Evolutionary conservation across 2,329 filamentous ascomycete species (phyloP), one percentile per base, ranked within the genome.

Genomic region (Verticillium klebahnii): DNA sequence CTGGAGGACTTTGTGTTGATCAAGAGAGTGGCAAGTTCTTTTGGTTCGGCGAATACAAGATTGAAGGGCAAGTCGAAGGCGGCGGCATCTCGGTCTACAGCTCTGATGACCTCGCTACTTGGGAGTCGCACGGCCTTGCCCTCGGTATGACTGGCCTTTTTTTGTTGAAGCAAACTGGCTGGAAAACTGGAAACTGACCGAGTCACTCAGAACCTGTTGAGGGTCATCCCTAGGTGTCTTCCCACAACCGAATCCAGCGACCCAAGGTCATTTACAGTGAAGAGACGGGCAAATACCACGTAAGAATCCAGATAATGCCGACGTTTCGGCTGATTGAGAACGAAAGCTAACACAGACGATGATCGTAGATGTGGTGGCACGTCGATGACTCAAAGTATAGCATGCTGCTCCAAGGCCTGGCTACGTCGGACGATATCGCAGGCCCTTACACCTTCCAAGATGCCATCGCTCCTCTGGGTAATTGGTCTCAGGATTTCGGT

Each of bases 401-500:
- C 8, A 76, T 80, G 65, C 76, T 86, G 0, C 76, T 86, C 0
- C 84, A 86, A 70, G 84, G 84, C 0, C 73, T 85, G 36, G 84
- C 84, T 2, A 80, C 79, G 1, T 77, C 83, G 0, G 78, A 83
- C 60, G 79, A 77, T 31, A 80, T 84, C 60, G 75, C 74, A 0
- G 84, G 84, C 0, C 84, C 84, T 0, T 86, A 86, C 68, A 76
- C 67, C 2, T 86, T 85, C 62, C 74, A 83, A 14, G 77, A 82
- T 45, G 85, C 82, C 1, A 80, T 78, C 0, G 73, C 79, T 0
- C 85, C 85, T 0, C 77, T 87, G 0, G 84, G 84, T 1, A 87
- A 87, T 69, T 87, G 84, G 85, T 85, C 82, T 0, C 85, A 87
- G 64, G 85, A 87, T 60, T 87, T 85, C 55, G 85, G 85, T 11